Percentiles rank a stretch among this genome's conserved stretches.
Conservation (phyloP, 2,329 filamentous ascomycete species). For the Didymella arachidicola region DNA sequence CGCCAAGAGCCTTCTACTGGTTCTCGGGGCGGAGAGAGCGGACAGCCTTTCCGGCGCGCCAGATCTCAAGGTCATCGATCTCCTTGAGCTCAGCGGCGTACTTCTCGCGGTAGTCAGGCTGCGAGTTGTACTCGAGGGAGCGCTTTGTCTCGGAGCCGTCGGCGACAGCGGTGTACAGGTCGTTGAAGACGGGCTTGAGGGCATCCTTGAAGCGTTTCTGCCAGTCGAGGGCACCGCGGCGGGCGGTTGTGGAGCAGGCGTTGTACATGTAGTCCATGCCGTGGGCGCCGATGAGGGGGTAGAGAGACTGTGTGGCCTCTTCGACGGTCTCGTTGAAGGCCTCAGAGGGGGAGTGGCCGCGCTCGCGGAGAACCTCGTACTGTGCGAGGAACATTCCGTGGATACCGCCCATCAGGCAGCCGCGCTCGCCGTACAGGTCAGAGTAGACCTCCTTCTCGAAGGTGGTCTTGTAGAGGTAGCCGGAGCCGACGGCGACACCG, state of each 20-base stretch:
- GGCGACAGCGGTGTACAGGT: conserved; percentile 91
- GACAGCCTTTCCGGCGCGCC: conserved; percentile 97
- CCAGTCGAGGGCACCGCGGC: conserved; percentile 99
- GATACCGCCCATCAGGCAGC: conserved; percentile 99
- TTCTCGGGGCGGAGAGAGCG: conserved; percentile 60
- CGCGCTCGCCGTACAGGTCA: conserved; percentile 99
- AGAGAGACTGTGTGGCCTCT: conserved; percentile 97
- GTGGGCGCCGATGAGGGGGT: conserved; percentile 95
- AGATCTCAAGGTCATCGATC: conserved; percentile 98
- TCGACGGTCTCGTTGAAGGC: conserved; percentile 99
- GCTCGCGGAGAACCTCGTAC: conserved; percentile 99
- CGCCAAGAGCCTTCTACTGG: conserved; percentile 34
- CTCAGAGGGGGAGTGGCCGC: conserved; percentile 95
- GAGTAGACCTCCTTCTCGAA: conserved; percentile 99
- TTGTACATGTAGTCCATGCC: conserved; percentile 99
- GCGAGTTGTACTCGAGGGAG: conserved; percentile 96
- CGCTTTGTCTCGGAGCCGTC: conserved; percentile 94
- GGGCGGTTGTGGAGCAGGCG: conserved; percentile 97
- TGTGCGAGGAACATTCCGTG: conserved; percentile 99
- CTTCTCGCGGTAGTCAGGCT: conserved; percentile 94
- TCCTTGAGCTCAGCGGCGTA: conserved; percentile 99
- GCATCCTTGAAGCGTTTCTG: conserved; percentile 95
- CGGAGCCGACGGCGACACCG: conserved; percentile 94
- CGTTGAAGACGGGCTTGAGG: conserved; percentile 98
- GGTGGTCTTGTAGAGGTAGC: conserved; percentile 99